phyloP scores from a whole-genome alignment of 1,139 yeast genomes.

The Citeromyces hawaiiensis region DNA sequence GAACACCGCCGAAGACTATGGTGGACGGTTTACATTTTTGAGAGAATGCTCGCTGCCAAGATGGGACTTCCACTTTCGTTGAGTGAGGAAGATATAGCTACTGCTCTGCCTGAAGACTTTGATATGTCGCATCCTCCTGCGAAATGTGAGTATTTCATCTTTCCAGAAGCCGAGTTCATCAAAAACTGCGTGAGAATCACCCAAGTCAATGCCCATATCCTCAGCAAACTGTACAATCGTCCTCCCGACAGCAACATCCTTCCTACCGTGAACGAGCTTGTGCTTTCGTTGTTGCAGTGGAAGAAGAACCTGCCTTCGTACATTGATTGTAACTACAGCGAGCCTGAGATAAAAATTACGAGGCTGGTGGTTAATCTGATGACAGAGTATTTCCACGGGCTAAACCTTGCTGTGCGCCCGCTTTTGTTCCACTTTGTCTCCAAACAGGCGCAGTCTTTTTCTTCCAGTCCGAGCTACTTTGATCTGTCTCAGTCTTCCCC shows the following conservation, averaged over 20 bases:
- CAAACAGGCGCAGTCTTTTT: conserved; percentile 37
- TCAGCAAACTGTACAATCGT: conserved; percentile 61
- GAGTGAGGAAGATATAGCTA: conserved; percentile 67
- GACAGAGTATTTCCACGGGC: conserved; percentile 81
- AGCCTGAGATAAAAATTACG: conserved; percentile 41
- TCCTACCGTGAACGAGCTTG: conserved; percentile 62
- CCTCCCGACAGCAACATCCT: conserved; percentile 65
- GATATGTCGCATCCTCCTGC: conserved; percentile 44
- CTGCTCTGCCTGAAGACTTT: conserved; percentile 65
- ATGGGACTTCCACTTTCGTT: conserved; percentile 75
- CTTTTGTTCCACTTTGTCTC: conserved; percentile 69
- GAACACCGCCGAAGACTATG: conserved; percentile 76
- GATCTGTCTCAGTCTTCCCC: conserved; percentile 60
- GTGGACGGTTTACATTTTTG: conserved; percentile 92
- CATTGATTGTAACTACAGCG: conserved; percentile 50
- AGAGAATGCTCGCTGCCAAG: conserved; percentile 73
- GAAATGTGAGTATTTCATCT: conserved; percentile 52
- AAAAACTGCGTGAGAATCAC: conserved; percentile 72
- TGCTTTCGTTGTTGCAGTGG: conserved; percentile 62
- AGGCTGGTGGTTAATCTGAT: conserved; percentile 64
- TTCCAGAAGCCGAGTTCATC: conserved; percentile 72
- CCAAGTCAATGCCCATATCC: conserved; percentile 63
- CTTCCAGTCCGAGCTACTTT: conserved; percentile 25
- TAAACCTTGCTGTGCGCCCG: conserved; percentile 74
- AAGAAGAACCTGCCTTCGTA: conserved; percentile 50